These are phyloP conservation scores for Trypanosoma cruzi DNA, from an alignment of 208 protist species.

Conservation along the genomic window DNA sequence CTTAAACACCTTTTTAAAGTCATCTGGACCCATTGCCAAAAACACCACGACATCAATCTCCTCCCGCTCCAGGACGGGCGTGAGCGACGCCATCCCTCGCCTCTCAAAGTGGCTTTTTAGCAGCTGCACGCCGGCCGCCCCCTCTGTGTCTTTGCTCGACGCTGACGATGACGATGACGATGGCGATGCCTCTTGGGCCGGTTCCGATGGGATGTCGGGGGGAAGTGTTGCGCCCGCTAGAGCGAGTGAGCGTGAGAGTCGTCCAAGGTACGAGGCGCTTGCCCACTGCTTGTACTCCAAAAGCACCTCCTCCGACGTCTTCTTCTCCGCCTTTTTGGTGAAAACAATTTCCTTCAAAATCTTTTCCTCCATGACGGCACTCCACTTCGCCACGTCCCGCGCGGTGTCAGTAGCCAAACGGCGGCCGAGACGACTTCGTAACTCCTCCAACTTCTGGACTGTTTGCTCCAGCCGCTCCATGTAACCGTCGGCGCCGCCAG, in stretches of 20 bases:
- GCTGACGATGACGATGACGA: too few species aligned
- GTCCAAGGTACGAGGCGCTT: constrained; percentile 10
- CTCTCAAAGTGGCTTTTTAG: constrained; percentile 61
- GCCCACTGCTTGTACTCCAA: constrained; percentile 43
- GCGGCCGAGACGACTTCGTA: constrained; percentile 66
- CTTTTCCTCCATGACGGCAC: constrained; percentile 37
- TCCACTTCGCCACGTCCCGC: constrained; percentile 58
- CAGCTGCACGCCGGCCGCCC: constrained; percentile 39
- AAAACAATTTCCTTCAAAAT: constrained; percentile 55
- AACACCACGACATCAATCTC: constrained; percentile 86
- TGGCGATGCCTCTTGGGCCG: background rate
- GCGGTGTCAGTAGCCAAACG: constrained; percentile 61
- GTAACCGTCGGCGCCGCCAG: constrained; percentile 57
- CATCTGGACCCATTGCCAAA: constrained; percentile 67
- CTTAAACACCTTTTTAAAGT: constrained; percentile 80
- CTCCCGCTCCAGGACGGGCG: constrained; percentile 44
- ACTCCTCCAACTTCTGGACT: constrained; percentile 46
- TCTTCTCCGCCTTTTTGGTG: constrained; percentile 30
- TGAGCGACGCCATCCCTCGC: constrained; percentile 62
- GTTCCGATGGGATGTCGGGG: constrained; percentile 20
- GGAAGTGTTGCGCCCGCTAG: constrained; percentile 53
- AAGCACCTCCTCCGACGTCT: constrained; percentile 24
- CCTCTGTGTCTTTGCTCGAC: constrained; percentile 25
- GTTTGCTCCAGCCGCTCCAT: constrained; percentile 36
- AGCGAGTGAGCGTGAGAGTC: constrained; percentile 43